Base-by-base conservation (phyloP, 2,329 filamentous ascomycete genomes). In the Neodidymelliopsis sp. region DNA sequence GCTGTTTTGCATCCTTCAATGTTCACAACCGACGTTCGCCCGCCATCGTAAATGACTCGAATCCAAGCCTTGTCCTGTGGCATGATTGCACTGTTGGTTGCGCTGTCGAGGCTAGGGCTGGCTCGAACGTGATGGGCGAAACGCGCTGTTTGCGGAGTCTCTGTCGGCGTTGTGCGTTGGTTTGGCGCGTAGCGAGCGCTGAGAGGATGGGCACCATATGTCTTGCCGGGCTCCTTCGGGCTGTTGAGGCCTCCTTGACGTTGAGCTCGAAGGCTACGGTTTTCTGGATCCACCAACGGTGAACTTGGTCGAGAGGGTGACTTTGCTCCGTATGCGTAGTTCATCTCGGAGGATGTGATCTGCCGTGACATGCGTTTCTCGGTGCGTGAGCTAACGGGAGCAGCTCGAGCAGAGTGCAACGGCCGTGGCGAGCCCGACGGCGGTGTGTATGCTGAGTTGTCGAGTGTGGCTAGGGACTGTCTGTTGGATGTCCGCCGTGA, bases 11-110 rank as follows among this genome's bases (percentile, higher is more conserved):
- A 97, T 57, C 90, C 89, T 57, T 91, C 88, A 59, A 97, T 91
- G 72, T 94, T 94, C 66, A 99, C 86, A 18, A 97, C 92, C 67
- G 96, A 96, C 36, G 91, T 96, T 54, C 91, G 86, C 40, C 92
- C 94, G 54, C 87, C 90, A 37, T 91, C 94, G 59, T 90, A 96
- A 67, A 97, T 96, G 60, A 97, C 91, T 56, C 92, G 85, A 57
- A 97, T 96, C 53, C 96, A 85, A 51, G 92, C 89, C 71, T 95
- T 91, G 73, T 91, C 90, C 57, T 87, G 83, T 48, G 92, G 92
- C 65, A 97, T 78, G 51, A 88, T 88, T 59, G 90, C 90, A 82
- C 93, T 94, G 54, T 76, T 75, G 1, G 75, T 74, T 56, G 93
- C 86, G 60, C 90, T 87, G 73, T 97, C 92, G 66, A 93, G 81